phyloP scores from a whole-genome alignment of 306 rosid genomes.

The Malus domestica region ASM211411v1 NC_041805.1:17701501-17702000 shows the following conservation, averaged over 20 bases:
- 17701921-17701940: neutral
- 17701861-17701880: neutral
- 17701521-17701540: neutral
- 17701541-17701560: constrained; percentile 13
- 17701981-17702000: neutral
- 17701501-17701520: neutral
- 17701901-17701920: neutral
- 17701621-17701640: constrained; percentile 10
- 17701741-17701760: too few species aligned
- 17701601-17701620: neutral
- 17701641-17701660: neutral
- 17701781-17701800: constrained; percentile 15
- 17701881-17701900: neutral
- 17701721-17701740: neutral
- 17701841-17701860: neutral
- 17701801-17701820: constrained; percentile 15
- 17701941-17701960: neutral
- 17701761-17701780: constrained; percentile 5
- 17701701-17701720: constrained; percentile 1
- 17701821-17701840: neutral
- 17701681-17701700: neutral
- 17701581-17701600: constrained; percentile 15
- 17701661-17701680: neutral
- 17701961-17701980: neutral
- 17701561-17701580: constrained; percentile 21